Base-by-base conservation (phyloP, 2,329 filamentous ascomycete genomes). In the Cladophialophora psammophila region DNA sequence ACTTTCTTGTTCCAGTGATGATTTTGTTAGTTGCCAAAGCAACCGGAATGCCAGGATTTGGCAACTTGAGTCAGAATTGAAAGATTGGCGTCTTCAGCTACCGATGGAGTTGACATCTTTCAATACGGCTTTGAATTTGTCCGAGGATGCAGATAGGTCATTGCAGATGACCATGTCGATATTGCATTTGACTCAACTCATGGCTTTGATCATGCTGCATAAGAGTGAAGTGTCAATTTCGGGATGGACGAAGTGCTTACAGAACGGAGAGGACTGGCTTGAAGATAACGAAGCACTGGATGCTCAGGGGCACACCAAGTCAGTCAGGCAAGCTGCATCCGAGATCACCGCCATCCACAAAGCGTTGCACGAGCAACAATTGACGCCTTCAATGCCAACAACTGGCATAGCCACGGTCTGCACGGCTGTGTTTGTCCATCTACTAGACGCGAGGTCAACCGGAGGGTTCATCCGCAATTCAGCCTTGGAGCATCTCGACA, bases 41-140 rank as follows among this genome's bases (percentile, higher is more conserved):
- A 26, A 26, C 2, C 63, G 45, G 32, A 42, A 34, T 34, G 55
- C 63, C n/a, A 50, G 55, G 18, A 53, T 65, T n/a, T 59, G 63
- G 63, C 57, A 65, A 40, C 54, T 69, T 38, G 64, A 63, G 15
- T 56, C 60, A 8, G 60, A 63, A 31, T 38, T 63, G 26, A 56
- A 63, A 38, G 60, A 63, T 18, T 63, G 60, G 60, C 52, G 53
- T 20, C 60, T 56, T 48, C 60, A 63, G 31, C 36, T 57, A 26
- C 60, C 60, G 7, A 26, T 57, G 26, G 60, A 63, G 15, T 10
- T 63, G 38, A 48, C 52, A 15, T 42, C 60, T 4, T 62, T 40
- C 48, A 35, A 55, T 20, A 20, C 60, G 12, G 26, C 60, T 31
- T 55, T 62, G 35, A 34, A 50, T 38, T 40, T 57, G 36, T 63